A percentile compares a stretch with the other conserved stretches of the same genome.
These are phyloP conservation scores for Cephalotrichum gorgonifer DNA, from an alignment of 2,329 filamentous ascomycete genomes.

Conservation along the genomic window DNA sequence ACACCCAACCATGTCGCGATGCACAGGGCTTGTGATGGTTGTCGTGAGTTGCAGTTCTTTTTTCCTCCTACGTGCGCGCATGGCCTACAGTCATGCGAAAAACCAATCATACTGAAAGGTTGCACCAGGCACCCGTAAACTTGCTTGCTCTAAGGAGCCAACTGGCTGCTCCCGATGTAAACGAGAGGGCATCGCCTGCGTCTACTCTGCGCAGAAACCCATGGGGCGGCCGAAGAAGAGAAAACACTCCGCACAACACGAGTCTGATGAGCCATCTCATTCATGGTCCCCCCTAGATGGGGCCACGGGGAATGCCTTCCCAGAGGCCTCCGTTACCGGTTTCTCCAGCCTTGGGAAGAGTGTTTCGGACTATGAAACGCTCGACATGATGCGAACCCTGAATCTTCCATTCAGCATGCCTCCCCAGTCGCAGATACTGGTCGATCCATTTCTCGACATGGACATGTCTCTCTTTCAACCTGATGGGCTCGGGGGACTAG, in stretches of 20 bases:
- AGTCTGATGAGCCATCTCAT: background rate
- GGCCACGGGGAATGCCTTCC: background rate
- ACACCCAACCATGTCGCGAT: conserved; percentile 25
- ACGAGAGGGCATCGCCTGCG: conserved; percentile 44
- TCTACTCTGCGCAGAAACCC: conserved; percentile 55
- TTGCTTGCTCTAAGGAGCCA: conserved; percentile 53
- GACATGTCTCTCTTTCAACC: background rate
- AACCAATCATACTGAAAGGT: background rate
- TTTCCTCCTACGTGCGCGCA: background rate
- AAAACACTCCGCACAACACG: conserved; percentile 14
- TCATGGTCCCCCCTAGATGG: background rate
- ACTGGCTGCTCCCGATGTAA: conserved; percentile 49
- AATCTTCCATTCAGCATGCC: background rate
- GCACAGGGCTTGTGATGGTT: conserved; percentile 57
- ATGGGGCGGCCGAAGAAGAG: conserved; percentile 57
- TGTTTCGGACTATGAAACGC: background rate
- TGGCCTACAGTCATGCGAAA: background rate
- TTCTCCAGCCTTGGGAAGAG: background rate
- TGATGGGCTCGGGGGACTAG: background rate
- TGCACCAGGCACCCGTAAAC: conserved; percentile 45
- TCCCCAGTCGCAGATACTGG: background rate
- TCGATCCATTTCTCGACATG: background rate
- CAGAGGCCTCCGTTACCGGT: background rate
- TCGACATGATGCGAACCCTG: background rate
- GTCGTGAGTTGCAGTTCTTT: conserved; percentile 37